phyloP scores from a whole-genome alignment of 2,329 filamentous ascomycete species.

The Bimuria novae-zelandiae region DNA sequence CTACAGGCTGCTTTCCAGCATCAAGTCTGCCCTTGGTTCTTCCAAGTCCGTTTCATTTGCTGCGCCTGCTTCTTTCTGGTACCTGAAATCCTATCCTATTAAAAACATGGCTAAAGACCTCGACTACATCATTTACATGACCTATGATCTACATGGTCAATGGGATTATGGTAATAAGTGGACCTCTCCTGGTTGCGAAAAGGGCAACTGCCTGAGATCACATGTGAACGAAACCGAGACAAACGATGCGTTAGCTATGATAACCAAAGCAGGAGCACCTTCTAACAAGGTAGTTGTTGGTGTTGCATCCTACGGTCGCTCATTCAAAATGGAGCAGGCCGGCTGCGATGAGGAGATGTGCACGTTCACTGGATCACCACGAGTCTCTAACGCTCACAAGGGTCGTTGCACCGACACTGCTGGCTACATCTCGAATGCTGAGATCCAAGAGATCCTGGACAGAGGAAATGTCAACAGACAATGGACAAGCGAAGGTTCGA shows the following conservation, averaged over 20 bases:
- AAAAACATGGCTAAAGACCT: not conserved
- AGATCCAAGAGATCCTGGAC: no score
- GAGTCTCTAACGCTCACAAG: no score
- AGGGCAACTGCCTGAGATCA: slow-evolving; percentile 6
- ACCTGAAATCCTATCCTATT: not conserved
- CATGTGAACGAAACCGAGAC: slow-evolving; percentile 23
- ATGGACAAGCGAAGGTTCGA: no score
- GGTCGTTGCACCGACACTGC: no score
- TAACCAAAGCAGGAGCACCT: slow-evolving; percentile 47
- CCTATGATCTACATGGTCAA: not conserved
- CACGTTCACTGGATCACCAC: no score
- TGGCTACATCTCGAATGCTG: no score
- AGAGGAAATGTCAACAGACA: no score
- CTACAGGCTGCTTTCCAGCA: no score
- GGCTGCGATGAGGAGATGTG: no score
- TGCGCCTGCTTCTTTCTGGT: not conserved
- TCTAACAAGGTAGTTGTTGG: slow-evolving; percentile 42
- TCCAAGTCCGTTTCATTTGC: not conserved
- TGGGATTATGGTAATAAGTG: not conserved
- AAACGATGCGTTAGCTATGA: slow-evolving; percentile 27
- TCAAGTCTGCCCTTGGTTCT: no score
- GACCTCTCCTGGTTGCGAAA: not conserved
- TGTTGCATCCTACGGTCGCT: slow-evolving; percentile 43
- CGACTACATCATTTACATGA: slow-evolving; percentile 2
- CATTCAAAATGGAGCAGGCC: slow-evolving; percentile 31